Base-by-base conservation (phyloP, 2,329 filamentous ascomycete species). In the Pestalotiopsis fici region DNA sequence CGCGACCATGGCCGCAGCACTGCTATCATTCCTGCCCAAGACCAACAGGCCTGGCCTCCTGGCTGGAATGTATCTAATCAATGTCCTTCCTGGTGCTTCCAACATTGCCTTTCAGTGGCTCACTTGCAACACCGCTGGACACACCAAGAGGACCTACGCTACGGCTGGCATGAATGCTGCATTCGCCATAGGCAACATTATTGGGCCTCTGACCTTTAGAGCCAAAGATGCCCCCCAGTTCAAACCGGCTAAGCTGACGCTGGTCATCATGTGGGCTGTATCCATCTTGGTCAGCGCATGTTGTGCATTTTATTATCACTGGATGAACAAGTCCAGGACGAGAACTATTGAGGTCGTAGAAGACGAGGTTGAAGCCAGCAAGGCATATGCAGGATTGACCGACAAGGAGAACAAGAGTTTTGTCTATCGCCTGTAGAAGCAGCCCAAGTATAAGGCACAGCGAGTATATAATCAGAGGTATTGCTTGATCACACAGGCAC, bases 41-140 rank as follows among this genome's bases (percentile, higher is more conserved):
- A 25, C 35, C 35, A 63, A 63, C 60, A 21, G 39, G 9, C 21
- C 60, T 2, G 60, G 60, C 3, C 39, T 63, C 21, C 60, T 63
- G 1, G 60, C 39, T 3, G 60, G 43, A 3, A 56, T 65, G 28
- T 65, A 57, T 18, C 62, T 57, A 13, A 65, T 65, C 62, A 65
- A 65, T 21, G 43, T 57, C 15, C 47, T 65, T 2, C 62, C 62
- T 4, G 62, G 62, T 7, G 62, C 43, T 5, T 56, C 62, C 18
- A 65, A 23, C 62, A 57, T 65, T 43, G 31, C 62, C 27, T 65
- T 65, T 27, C 62, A 65, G 27, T 65, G 62, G 62, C 62, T 57
- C n/a, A 65, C 62, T 3, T 65, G 62, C 54, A 80, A 80, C 65
- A 78, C 76, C 1, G 77, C 79, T 0, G 78, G 79, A 0, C 77